Base-by-base conservation (phyloP, 2,329 filamentous ascomycete species). In the Diaporthe helianthi region DNA sequence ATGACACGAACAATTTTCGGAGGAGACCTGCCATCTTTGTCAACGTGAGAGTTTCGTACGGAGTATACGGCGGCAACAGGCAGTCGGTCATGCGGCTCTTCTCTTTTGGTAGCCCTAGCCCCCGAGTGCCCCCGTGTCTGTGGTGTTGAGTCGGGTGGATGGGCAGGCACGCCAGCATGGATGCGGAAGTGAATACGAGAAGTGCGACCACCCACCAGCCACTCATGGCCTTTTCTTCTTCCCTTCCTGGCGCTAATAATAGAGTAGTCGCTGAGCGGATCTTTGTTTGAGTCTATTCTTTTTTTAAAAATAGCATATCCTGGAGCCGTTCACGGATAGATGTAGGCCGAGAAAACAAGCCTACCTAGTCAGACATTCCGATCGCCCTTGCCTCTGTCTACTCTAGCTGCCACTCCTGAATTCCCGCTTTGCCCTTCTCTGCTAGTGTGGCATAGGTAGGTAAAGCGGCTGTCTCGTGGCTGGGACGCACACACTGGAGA, bases 171-270 rank as follows among this genome's bases (percentile, higher is more conserved):
- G 31, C 38, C 36, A 33, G 26, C 58, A 61, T 61, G 58, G 58
- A 63, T 49, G 58, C 44, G 58, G 58, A 29, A 49, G 58, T 63
- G 58, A 63, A 63, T 63, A 63, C 58, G 58, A 63, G 58, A 44
- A 63, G 29, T 29, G 58, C 58, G 44, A 19, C 58, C 41, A 47
- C 41, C 58, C n/a, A 49, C 58, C 58, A 61, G 58, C 58, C 58
- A 61, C 58, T 63, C 44, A 41, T 49, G 44, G 58, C 58, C 44
- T 5, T 49, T 36, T 22, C 19, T 36, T 22, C 19, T 17, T 22
- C 33, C 7, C 58, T 44, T 61, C 58, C 26, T 60, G 36, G 41
- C 58, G 58, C 58, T 63, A 63, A 63, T 63, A 63, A 63, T 63
- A 49, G 58, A 47, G 33, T 49, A 63, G n/a, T 49, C 44, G 29